Conservation (phyloP, 2,329 filamentous ascomycete species). For the Pseudophaeomoniella oleicola region DNA sequence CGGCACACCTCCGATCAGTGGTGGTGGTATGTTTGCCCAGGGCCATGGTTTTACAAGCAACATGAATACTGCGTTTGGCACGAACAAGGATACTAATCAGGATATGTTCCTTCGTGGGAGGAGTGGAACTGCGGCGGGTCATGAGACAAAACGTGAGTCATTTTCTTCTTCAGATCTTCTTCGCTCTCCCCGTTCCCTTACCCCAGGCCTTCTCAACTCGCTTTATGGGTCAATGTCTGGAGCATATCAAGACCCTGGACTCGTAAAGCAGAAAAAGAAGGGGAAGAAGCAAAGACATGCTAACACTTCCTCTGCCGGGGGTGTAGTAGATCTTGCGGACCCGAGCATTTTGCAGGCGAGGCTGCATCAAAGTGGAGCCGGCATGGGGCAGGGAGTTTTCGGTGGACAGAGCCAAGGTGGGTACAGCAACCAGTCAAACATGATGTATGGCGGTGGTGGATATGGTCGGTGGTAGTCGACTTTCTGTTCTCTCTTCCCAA, state of each 20-base stretch:
- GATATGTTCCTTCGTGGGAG: slow-evolving; percentile 65
- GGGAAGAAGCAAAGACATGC: slow-evolving; percentile 99
- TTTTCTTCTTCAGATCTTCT: slow-evolving; percentile 82
- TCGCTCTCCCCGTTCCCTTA: slow-evolving; percentile 73
- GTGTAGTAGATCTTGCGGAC: slow-evolving; percentile 99
- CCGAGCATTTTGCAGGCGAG: slow-evolving; percentile 98
- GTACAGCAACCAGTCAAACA: slow-evolving; percentile 61
- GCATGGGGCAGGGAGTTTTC: slow-evolving; percentile 80
- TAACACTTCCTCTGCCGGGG: slow-evolving; percentile 99
- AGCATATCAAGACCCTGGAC: slow-evolving; percentile 76
- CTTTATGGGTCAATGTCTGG: slow-evolving; percentile 72
- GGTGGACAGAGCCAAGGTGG: slow-evolving; percentile 80
- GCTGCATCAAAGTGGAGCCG: slow-evolving; percentile 79
- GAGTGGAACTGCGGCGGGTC: slow-evolving; percentile 49
- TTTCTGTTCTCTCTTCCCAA: slow-evolving; percentile 4
- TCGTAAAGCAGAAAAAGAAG: slow-evolving; percentile 98
- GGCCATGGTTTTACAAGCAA: slow-evolving; percentile 66
- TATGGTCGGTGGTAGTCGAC: slow-evolving; percentile 52
- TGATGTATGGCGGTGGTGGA: slow-evolving; percentile 61
- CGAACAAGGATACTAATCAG: slow-evolving; percentile 57
- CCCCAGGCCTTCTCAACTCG: slow-evolving; percentile 79
- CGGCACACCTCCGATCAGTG: slow-evolving; percentile 72
- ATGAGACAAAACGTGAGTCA: slow-evolving; percentile 98
- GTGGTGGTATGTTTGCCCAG: slow-evolving; percentile 76
- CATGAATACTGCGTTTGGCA: slow-evolving; percentile 41